Conservation (phyloP, 2,329 filamentous ascomycete species). For the Leptographium radiaticola region DNA sequence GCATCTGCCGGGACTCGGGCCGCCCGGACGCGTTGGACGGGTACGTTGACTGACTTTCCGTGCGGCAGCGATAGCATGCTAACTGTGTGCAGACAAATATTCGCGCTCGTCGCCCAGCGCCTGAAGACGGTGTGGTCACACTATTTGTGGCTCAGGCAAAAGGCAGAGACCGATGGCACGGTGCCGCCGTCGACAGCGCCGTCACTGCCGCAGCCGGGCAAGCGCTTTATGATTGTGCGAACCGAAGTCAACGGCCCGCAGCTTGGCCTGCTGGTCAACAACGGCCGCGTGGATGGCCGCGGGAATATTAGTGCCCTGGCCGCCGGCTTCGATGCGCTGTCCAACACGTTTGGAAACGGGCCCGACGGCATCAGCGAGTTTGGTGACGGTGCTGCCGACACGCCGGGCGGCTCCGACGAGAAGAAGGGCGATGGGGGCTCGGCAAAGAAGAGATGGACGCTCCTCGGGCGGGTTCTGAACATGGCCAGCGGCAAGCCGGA, state of each 20-base stretch:
- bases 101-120: conserved; percentile 51
- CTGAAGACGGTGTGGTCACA: conserved; percentile 65
- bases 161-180: conserved; percentile 42
- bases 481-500: conserved; percentile 18
- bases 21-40: conserved; percentile 50
- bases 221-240: conserved; percentile 77
- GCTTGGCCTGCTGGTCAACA: conserved; percentile 23
- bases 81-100: conserved; percentile 43
- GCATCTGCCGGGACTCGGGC: conserved; percentile 65
- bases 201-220: conserved; percentile 73
- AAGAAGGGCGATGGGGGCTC: conserved; percentile 17
- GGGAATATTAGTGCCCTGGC: neutral
- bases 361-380: neutral
- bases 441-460: conserved; percentile 47
- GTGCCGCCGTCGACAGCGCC: conserved; percentile 61
- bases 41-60: conserved; percentile 33
- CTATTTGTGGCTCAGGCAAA: conserved; percentile 61
- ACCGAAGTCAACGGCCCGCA: conserved; percentile 48
- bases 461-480: conserved; percentile 50
- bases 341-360: conserved; percentile 4
- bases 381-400: conserved; percentile 6
- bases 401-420: neutral
- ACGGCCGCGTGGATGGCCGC: neutral
- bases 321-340: conserved; percentile 6
- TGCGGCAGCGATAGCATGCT: conserved; percentile 24